Evolutionary conservation across 2,329 filamentous ascomycete genomes (phyloP).

Genomic region (Coniochaeta hoffmannii): DNA sequence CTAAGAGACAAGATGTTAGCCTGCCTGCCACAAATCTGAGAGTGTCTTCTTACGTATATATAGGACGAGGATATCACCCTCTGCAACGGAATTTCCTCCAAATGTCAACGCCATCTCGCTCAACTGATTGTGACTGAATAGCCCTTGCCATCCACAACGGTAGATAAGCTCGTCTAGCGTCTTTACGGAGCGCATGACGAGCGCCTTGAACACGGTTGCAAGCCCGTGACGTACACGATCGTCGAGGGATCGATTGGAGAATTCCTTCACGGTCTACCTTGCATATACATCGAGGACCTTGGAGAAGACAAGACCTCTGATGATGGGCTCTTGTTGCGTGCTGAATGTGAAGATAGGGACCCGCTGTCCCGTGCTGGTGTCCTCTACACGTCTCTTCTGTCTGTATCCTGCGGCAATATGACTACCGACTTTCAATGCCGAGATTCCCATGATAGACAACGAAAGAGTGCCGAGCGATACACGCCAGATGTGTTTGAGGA

Average conservation of each 20-base stretch:
- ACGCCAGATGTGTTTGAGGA: conserved; percentile 18
- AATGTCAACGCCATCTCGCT: not conserved
- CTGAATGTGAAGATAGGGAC: conserved; percentile 2
- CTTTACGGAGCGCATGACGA: conserved; percentile 2
- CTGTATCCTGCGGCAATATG: conserved; percentile 2
- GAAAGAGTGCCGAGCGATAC: conserved; percentile 18
- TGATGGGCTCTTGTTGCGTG: conserved; percentile 1
- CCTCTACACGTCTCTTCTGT: not conserved
- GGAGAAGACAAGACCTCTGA: conserved; percentile 3
- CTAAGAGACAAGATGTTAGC: not conserved
- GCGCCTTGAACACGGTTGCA: not conserved
- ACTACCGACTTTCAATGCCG: conserved; percentile 6
- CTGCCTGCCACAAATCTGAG: not conserved
- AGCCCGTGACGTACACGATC: not conserved
- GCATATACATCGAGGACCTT: conserved; percentile 1
- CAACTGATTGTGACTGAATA: conserved; percentile 2
- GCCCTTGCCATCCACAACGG: conserved; percentile 1
- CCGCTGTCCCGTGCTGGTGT: conserved; percentile 1
- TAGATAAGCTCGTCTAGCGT: conserved; percentile 1
- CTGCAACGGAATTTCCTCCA: not conserved
- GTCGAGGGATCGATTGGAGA: not conserved
- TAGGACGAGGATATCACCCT: not conserved
- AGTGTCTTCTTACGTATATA: not conserved
- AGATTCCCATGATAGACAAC: conserved; percentile 14
- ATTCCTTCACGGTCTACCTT: not conserved